Evolutionary conservation across 768 basidiomycete genomes (phyloP).

Genomic region (Filobasidium floriforme): DNA sequence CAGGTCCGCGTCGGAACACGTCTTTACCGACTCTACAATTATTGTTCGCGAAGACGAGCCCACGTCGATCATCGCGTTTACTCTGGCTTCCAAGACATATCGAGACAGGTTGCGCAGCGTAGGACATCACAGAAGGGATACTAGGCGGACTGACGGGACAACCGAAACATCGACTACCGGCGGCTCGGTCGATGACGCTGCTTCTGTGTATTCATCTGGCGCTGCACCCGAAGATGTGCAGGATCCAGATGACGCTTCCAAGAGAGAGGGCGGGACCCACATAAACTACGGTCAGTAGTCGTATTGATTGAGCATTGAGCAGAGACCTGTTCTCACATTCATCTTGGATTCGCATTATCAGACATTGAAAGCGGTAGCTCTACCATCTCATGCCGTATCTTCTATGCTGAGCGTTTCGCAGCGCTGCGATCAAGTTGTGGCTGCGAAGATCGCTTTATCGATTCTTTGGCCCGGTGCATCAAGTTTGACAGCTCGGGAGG

Average conservation of each 20-base stretch:
- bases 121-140: slow-evolving; percentile 19
- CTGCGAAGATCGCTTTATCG: slow-evolving; percentile 87
- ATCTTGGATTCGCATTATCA: slow-evolving; percentile 23
- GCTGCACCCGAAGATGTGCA: slow-evolving; percentile 52
- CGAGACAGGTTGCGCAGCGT: slow-evolving; percentile 39
- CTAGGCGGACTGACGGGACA: neutral
- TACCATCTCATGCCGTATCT: slow-evolving; percentile 84
- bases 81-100: slow-evolving; percentile 53
- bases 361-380: slow-evolving; percentile 76
- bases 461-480: slow-evolving; percentile 84
- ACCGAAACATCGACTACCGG: slow-evolving; percentile 12
- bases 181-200: neutral
- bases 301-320: neutral
- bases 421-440: slow-evolving; percentile 84
- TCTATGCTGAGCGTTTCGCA: slow-evolving; percentile 96
- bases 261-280: slow-evolving; percentile 39
- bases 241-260: slow-evolving; percentile 34
- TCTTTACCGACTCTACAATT: slow-evolving; percentile 90
- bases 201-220: neutral
- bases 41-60: slow-evolving; percentile 94
- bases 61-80: slow-evolving; percentile 92
- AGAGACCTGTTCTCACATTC: neutral
- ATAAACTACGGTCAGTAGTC: slow-evolving; percentile 42
- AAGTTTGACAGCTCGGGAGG: slow-evolving; percentile 95
- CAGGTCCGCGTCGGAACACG: slow-evolving; percentile 58